Evolutionary conservation across 345 rosid genomes (phyloP).

Genomic region (Citrus hindsii): DNA sequence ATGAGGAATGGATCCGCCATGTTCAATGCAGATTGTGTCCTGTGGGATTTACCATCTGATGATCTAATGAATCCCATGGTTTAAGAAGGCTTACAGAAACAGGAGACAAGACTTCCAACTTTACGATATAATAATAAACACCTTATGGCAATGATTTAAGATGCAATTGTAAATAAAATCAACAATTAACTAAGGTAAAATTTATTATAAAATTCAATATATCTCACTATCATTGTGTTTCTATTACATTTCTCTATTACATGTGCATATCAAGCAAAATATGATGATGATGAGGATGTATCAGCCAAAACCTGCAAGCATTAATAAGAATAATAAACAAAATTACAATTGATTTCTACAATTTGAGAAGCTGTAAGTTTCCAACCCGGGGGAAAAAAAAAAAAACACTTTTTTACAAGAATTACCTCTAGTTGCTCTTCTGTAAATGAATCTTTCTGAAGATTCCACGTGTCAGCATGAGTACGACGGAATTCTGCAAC

Average conservation of each 20-base stretch:
- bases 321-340: slow-evolving; percentile 3
- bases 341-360: neutral
- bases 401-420: neutral
- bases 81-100: slow-evolving; percentile 14
- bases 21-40: slow-evolving; percentile 67
- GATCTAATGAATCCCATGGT: slow-evolving; percentile 66
- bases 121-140: slow-evolving; percentile 21
- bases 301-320: slow-evolving; percentile 87
- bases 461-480: slow-evolving; percentile 94
- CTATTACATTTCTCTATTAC: slow-evolving; percentile 14
- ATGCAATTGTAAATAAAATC: slow-evolving; percentile 29
- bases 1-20: slow-evolving; percentile 40
- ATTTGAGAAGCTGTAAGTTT: neutral
- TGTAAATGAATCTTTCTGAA: slow-evolving; percentile 83
- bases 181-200: slow-evolving; percentile 3
- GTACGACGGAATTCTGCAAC: slow-evolving; percentile 95
- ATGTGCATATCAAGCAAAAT: slow-evolving; percentile 65
- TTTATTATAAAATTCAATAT: slow-evolving; percentile 7
- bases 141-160: slow-evolving; percentile 1
- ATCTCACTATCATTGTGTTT: slow-evolving; percentile 17
- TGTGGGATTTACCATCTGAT: slow-evolving; percentile 85
- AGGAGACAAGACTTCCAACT: slow-evolving; percentile 9
- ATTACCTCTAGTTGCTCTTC: slow-evolving; percentile 97
- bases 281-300: slow-evolving; percentile 89
- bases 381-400: neutral